Evolutionary conservation across 768 basidiomycete species (phyloP).

Genomic region (Boletus rufocinnamomeus): DNA sequence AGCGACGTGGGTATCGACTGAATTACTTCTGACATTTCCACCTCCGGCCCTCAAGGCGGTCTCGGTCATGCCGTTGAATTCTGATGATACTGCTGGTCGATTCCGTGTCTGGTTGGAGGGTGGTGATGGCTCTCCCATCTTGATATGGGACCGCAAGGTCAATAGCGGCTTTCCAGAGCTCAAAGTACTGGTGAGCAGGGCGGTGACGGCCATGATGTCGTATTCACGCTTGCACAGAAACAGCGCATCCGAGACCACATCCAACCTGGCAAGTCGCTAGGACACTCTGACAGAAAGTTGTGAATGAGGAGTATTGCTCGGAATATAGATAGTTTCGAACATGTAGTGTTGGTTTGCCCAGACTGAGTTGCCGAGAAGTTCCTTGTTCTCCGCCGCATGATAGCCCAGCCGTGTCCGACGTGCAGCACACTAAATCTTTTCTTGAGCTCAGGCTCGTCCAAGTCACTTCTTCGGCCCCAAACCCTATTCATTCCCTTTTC

Average conservation of each 20-base stretch:
- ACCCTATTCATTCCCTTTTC: constrained; percentile 16
- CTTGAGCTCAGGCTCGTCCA: constrained; percentile 27
- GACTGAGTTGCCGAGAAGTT: constrained; percentile 7
- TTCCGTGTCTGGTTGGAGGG: constrained; percentile 86
- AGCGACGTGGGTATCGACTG: constrained; percentile 93
- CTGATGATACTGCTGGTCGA: constrained; percentile 83
- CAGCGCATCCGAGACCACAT: constrained; percentile 83
- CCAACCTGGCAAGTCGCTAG: constrained; percentile 79
- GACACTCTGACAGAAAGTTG: constrained; percentile 78
- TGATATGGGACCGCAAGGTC: constrained; percentile 89
- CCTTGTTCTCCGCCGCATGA: constrained; percentile 26
- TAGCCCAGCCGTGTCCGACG: constrained; percentile 6
- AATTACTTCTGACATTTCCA: constrained; percentile 88
- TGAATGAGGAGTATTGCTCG: constrained; percentile 8
- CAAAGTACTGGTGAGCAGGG: constrained; percentile 66
- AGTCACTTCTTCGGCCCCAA: constrained; percentile 11
- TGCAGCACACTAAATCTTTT: constrained; percentile 19
- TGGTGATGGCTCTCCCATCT: constrained; percentile 36
- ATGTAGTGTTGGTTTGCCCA: constrained; percentile 8
- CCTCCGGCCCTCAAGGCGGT: constrained; percentile 69
- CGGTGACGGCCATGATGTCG: constrained; percentile 3
- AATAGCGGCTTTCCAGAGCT: constrained; percentile 94
- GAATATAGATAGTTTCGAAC: constrained; percentile 1
- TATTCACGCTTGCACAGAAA: constrained; percentile 54
- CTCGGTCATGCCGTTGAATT: constrained; percentile 70